Conservation (phyloP, 2,329 filamentous ascomycete species). For the Sclerotinia nivalis region DNA sequence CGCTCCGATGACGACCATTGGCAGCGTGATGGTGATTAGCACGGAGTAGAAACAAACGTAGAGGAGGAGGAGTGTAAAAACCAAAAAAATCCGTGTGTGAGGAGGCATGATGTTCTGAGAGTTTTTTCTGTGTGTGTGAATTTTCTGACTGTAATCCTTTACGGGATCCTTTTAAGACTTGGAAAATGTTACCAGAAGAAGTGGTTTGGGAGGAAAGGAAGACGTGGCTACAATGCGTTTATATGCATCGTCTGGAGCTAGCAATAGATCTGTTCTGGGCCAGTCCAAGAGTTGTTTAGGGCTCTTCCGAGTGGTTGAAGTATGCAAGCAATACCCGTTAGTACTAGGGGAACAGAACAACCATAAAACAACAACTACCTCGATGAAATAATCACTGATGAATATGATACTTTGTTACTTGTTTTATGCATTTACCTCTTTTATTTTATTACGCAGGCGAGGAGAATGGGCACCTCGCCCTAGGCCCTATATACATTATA, state of each 20-base stretch:
- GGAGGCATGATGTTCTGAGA: neutral
- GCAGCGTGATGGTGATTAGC: neutral
- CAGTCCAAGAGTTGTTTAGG: neutral
- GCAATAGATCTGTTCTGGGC: neutral
- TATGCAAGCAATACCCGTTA: neutral
- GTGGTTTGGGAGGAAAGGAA: neutral
- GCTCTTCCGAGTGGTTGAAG: neutral
- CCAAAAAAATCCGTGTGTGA: fast-evolving
- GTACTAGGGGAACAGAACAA: neutral
- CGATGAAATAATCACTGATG: neutral
- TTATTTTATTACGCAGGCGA: neutral
- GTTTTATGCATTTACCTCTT: neutral
- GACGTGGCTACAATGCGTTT: fast-evolving
- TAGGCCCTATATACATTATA: too few relatives aligned
- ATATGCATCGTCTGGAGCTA: neutral
- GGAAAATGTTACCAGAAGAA: neutral
- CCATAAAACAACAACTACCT: neutral
- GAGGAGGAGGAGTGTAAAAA: fast-evolving
- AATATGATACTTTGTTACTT: neutral
- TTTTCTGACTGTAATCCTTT: neutral
- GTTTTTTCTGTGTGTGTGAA: neutral
- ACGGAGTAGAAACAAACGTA: neutral
- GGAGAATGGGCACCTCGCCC: too few relatives aligned
- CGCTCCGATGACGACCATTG: fast-evolving
- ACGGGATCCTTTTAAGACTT: neutral